A percentile compares a stretch with the other conserved stretches of the same genome.
These are phyloP conservation scores for Prunus mongolica DNA, from an alignment of 306 rosid genomes.

Conservation along the genomic window DNA sequence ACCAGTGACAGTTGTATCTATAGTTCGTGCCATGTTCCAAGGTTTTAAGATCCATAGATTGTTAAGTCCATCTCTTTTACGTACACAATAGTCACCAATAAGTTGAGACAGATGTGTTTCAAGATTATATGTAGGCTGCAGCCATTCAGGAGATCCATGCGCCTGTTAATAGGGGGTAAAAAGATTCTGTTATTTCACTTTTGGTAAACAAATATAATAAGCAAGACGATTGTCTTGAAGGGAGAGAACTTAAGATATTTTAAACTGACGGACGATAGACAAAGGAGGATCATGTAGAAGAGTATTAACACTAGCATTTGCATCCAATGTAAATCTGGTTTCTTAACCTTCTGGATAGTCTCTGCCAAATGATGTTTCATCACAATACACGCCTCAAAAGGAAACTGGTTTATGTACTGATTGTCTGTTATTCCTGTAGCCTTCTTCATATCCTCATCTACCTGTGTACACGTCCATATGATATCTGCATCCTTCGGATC, in stretches of 20 bases:
- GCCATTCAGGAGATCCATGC: conserved; percentile 79
- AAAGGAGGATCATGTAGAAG: not conserved
- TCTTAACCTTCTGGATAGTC: conserved; percentile 75
- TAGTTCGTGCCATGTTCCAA: conserved; percentile 99
- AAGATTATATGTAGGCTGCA: conserved; percentile 95
- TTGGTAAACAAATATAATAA: not conserved
- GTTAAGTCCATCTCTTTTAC: conserved; percentile 65
- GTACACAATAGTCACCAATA: conserved; percentile 71
- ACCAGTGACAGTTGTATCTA: conserved; percentile 88
- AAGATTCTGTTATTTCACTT: not conserved
- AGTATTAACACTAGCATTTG: not conserved
- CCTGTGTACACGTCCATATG: conserved; percentile 82
- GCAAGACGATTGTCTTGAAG: not conserved
- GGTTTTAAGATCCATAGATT: conserved; percentile 94
- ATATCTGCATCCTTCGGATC: conserved; percentile 88
- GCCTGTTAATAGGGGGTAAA: conserved; percentile 42
- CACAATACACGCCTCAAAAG: conserved; percentile 92
- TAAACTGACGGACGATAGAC: not conserved
- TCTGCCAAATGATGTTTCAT: conserved; percentile 98
- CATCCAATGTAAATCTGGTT: conserved; percentile 15
- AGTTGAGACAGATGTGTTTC: conserved; percentile 78
- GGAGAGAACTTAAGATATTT: not conserved
- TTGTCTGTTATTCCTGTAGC: conserved; percentile 72
- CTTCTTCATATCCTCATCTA: conserved; percentile 81
- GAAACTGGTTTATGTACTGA: conserved; percentile 84